A percentile compares a stretch with the other conserved stretches of the same genome.
phyloP scores from a whole-genome alignment of 371 early-diverging fungal genomes.

The Mucor piriformis region DNA sequence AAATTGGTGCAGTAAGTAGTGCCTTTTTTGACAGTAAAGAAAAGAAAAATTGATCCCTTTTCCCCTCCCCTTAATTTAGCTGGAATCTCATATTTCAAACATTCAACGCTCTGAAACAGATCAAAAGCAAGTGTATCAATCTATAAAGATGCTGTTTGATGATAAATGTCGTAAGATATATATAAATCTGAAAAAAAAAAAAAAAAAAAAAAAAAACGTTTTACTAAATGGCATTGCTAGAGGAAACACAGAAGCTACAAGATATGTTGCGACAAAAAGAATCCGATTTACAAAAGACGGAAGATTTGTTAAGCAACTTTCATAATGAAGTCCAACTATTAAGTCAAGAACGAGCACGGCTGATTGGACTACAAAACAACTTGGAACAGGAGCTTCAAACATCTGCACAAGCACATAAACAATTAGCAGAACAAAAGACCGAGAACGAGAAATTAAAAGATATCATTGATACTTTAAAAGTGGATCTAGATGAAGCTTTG shows the following conservation, averaged over 20 bases:
- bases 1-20: constrained; percentile 50
- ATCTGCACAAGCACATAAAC: constrained; percentile 47
- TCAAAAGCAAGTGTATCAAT: constrained; percentile 54
- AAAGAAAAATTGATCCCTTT: not conserved
- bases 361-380: constrained; percentile 39
- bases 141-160: constrained; percentile 48
- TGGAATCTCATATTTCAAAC: constrained; percentile 51
- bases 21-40: not conserved
- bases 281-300: constrained; percentile 39
- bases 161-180: constrained; percentile 58
- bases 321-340: constrained; percentile 41
- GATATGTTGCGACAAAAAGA: constrained; percentile 50
- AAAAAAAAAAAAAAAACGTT: not conserved
- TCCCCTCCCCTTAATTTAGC: constrained; percentile 22
- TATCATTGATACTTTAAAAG: constrained; percentile 51
- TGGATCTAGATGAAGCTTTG: constrained; percentile 50
- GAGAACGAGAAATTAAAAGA: constrained; percentile 55
- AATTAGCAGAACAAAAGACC: constrained; percentile 51
- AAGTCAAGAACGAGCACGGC: constrained; percentile 44
- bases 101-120: constrained; percentile 51
- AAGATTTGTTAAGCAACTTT: constrained; percentile 35
- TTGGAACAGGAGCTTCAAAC: constrained; percentile 45
- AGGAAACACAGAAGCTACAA: constrained; percentile 54
- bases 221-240: constrained; percentile 18
- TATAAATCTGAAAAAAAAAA: too few relatives aligned